Evolutionary conservation across 805 yeast species (phyloP).

Genomic region (Danielia oregonensis): DNA sequence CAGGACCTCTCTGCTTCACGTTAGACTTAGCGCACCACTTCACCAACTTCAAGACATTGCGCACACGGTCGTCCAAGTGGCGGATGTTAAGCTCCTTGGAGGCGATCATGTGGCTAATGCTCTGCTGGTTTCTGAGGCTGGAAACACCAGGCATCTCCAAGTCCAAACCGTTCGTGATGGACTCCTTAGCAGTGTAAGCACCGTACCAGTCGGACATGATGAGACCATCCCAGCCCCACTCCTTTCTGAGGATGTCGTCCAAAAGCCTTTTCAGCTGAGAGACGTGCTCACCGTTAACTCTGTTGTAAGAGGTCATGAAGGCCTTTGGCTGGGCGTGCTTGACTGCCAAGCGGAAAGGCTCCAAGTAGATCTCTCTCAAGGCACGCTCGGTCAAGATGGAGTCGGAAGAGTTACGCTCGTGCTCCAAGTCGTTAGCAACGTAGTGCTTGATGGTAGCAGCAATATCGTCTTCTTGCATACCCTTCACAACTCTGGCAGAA

Average conservation of each 20-base stretch:
- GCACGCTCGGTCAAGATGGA: slow-evolving; percentile 28
- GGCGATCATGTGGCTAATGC: slow-evolving; percentile 21
- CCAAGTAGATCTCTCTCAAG: slow-evolving; percentile 31
- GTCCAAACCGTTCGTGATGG: slow-evolving; percentile 28
- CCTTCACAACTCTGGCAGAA: slow-evolving; percentile 23
- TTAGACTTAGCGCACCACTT: slow-evolving; percentile 20
- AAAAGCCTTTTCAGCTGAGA: slow-evolving; percentile 23
- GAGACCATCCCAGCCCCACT: slow-evolving; percentile 33
- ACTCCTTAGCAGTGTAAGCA: slow-evolving; percentile 23
- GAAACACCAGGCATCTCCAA: slow-evolving; percentile 36
- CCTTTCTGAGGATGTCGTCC: slow-evolving; percentile 22
- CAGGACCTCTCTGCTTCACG: slow-evolving; percentile 20
- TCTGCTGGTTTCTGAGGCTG: slow-evolving; percentile 15
- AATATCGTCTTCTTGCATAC: slow-evolving; percentile 25
- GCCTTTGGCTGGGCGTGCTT: slow-evolving; percentile 26
- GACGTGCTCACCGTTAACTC: slow-evolving; percentile 29
- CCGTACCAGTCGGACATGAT: slow-evolving; percentile 36
- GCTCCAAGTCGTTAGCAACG: slow-evolving; percentile 31
- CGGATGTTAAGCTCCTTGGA: slow-evolving; percentile 24
- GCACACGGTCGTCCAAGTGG: slow-evolving; percentile 25
- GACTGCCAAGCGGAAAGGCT: slow-evolving; percentile 31
- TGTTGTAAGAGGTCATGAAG: slow-evolving; percentile 31
- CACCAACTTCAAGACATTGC: slow-evolving; percentile 23
- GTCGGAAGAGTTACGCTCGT: slow-evolving; percentile 27
- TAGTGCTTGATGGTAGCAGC: slow-evolving; percentile 33